Conservation (phyloP, 2,329 filamentous ascomycete species). For the Clarireedia monteithiana region DNA sequence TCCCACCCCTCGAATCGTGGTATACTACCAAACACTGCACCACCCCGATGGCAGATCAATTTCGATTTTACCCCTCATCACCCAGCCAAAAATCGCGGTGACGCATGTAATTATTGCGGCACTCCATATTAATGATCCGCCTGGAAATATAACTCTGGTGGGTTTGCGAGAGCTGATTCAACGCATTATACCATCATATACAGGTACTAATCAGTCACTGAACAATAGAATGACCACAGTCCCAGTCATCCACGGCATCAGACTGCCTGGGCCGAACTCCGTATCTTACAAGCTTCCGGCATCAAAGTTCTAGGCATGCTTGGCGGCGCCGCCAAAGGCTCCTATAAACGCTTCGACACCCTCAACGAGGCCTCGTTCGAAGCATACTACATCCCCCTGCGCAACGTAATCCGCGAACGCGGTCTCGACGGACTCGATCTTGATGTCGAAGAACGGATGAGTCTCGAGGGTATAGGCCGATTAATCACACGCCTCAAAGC, state of each 20-base stretch:
- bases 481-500: constrained; percentile 59
- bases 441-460: constrained; percentile 73
- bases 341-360: constrained; percentile 52
- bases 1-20: constrained; percentile 33
- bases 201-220: not conserved
- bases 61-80: constrained; percentile 47
- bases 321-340: constrained; percentile 74
- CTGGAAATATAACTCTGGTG: constrained; percentile 36
- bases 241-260: constrained; percentile 60
- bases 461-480: constrained; percentile 55
- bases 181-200: constrained; percentile 52
- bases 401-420: constrained; percentile 53
- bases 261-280: constrained; percentile 72
- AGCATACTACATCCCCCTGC: constrained; percentile 62
- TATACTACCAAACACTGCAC: constrained; percentile 61
- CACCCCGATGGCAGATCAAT: constrained; percentile 44
- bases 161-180: constrained; percentile 67
- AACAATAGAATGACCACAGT: constrained; percentile 64
- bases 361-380: constrained; percentile 56
- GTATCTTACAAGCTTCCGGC: constrained; percentile 61
- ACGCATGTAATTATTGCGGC: constrained; percentile 86
- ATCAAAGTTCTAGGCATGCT: constrained; percentile 82
- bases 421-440: constrained; percentile 65
- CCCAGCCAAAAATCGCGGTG: constrained; percentile 45
- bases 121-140: constrained; percentile 68